phyloP scores from a whole-genome alignment of 768 basidiomycete genomes.

The Lactifluus echinatus region DNA sequence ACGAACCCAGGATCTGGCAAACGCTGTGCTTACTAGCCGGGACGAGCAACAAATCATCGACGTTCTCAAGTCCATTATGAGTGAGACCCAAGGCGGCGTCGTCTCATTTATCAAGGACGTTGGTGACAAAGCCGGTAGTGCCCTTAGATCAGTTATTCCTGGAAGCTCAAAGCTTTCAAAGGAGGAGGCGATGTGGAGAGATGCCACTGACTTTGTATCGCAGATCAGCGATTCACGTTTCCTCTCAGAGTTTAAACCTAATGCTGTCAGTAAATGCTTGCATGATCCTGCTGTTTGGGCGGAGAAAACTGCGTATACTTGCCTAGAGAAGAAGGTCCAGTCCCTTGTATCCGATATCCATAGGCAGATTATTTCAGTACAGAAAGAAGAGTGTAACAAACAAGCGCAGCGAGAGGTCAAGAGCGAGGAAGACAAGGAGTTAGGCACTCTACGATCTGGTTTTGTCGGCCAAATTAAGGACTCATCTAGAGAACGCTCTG shows the following conservation, averaged over 20 bases:
- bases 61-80: no score
- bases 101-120: neutral
- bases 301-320: neutral
- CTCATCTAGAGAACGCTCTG: neutral
- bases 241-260: neutral
- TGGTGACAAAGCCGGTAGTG: no score
- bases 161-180: neutral
- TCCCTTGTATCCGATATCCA: neutral
- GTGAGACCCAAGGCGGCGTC: no score
- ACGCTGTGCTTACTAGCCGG: neutral
- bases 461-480: constrained; percentile 7
- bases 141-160: no score
- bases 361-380: neutral
- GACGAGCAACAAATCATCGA: no score
- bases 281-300: neutral
- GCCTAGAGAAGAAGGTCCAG: constrained; percentile 1
- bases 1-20: neutral
- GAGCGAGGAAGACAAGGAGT: neutral
- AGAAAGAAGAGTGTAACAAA: no score
- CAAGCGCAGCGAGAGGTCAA: constrained; percentile 3
- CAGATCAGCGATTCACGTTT: constrained; percentile 5
- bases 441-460: neutral
- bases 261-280: neutral
- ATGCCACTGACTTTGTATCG: neutral
- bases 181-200: constrained; percentile 2